Evolutionary conservation across 306 rosid genomes (phyloP).

Genomic region (Alnus glutinosa): DNA sequence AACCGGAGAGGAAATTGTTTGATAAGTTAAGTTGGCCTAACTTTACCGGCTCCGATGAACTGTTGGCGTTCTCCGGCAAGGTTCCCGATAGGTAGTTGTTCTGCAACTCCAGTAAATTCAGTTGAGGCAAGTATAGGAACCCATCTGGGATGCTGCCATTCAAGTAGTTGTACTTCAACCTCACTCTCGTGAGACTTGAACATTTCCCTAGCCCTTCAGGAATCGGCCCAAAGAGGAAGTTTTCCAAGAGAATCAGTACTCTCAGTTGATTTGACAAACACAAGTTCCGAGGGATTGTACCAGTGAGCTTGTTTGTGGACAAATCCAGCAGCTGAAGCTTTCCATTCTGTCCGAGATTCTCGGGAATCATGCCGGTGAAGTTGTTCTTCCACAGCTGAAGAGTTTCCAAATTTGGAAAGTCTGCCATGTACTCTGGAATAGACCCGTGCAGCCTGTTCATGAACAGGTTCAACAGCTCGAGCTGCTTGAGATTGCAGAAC

Average conservation of each 20-base stretch:
- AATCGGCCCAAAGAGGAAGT: constrained; percentile 80
- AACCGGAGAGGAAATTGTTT: constrained; percentile 70
- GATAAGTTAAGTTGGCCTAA: constrained; percentile 73
- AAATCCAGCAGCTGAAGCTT: constrained; percentile 72
- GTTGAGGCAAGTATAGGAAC: constrained; percentile 69
- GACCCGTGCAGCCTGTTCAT: constrained; percentile 80
- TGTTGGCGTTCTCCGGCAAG: constrained; percentile 59
- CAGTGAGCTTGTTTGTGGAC: constrained; percentile 89
- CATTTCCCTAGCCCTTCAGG: constrained; percentile 71
- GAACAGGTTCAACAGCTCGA: constrained; percentile 78
- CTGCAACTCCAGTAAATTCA: constrained; percentile 68
- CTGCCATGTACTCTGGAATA: constrained; percentile 74
- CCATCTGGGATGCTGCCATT: constrained; percentile 86
- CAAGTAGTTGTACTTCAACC: constrained; percentile 72
- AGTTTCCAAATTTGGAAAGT: constrained; percentile 56
- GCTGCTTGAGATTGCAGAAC: constrained; percentile 57
- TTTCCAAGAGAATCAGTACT: constrained; percentile 66
- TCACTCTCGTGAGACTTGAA: constrained; percentile 64
- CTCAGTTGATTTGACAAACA: constrained; percentile 67
- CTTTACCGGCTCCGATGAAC: constrained; percentile 48
- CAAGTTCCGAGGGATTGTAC: constrained; percentile 62
- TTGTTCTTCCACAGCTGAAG: constrained; percentile 83
- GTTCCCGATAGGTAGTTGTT: constrained; percentile 70
- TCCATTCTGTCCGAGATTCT: constrained; percentile 67
- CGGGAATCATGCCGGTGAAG: constrained; percentile 80